Evolutionary conservation across 2,329 filamentous ascomycete genomes (phyloP).

Genomic region (Dendryphion nanum): DNA sequence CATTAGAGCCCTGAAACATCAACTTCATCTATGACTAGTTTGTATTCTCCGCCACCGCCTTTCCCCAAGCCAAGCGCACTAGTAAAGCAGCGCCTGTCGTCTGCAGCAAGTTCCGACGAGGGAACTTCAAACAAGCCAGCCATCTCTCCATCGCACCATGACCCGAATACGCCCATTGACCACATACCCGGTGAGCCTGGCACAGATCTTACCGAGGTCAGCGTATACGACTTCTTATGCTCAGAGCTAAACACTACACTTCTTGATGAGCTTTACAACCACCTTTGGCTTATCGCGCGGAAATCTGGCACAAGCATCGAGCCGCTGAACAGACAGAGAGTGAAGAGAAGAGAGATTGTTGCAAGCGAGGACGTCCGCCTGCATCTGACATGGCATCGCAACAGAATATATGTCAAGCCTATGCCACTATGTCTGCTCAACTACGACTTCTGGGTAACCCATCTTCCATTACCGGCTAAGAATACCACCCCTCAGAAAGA

Average conservation of each 20-base stretch:
- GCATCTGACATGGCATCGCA: slow-evolving; percentile 3
- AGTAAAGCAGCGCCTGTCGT: background rate
- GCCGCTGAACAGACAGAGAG: slow-evolving; percentile 4
- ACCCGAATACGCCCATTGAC: too few relatives aligned
- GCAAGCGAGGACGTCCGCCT: slow-evolving; percentile 3
- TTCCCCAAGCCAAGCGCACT: background rate
- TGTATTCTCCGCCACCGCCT: too few relatives aligned
- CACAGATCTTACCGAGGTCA: background rate
- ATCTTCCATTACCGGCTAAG: slow-evolving; percentile 3
- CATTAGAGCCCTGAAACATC: background rate
- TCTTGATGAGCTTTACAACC: slow-evolving; percentile 5
- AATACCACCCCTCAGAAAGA: background rate
- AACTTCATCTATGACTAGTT: too few relatives aligned
- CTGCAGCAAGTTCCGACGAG: too few relatives aligned
- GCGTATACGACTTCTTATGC: background rate
- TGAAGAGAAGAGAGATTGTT: slow-evolving; percentile 4
- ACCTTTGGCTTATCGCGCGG: slow-evolving; percentile 5
- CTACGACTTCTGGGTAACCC: slow-evolving; percentile 9
- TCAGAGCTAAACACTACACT: slow-evolving; percentile 5
- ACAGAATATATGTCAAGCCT: slow-evolving; percentile 4
- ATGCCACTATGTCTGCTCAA: slow-evolving; percentile 9
- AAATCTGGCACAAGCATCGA: slow-evolving; percentile 4
- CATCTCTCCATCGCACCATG: too few relatives aligned
- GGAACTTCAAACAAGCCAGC: too few relatives aligned
- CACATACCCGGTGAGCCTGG: slow-evolving; percentile 1